Conservation (phyloP, 1,284 basidiomycete species). For the Ustilago loliicola region DNA sequence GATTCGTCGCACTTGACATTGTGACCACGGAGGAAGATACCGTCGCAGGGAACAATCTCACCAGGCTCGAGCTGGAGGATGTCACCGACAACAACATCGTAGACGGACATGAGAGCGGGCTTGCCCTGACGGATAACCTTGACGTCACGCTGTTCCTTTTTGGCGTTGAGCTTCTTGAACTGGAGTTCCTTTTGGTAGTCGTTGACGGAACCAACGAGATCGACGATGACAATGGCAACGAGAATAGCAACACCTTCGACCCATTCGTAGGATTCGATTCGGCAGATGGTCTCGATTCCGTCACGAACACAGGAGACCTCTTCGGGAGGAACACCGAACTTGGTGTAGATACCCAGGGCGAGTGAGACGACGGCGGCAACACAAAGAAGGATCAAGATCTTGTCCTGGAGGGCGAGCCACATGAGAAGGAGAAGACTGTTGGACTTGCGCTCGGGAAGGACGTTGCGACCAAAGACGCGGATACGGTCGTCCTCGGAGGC, state of each 20-base stretch:
- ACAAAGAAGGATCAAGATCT: slow-evolving; percentile 88
- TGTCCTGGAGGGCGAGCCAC: slow-evolving; percentile 95
- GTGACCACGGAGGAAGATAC: slow-evolving; percentile 90
- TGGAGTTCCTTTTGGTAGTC: slow-evolving; percentile 98
- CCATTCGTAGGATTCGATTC: slow-evolving; percentile 79
- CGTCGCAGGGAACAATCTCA: slow-evolving; percentile 95
- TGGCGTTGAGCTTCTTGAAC: slow-evolving; percentile 90
- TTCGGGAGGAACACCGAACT: slow-evolving; percentile 78
- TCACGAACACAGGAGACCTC: slow-evolving; percentile 72
- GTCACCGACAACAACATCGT: slow-evolving; percentile 94
- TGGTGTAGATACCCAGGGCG: slow-evolving; percentile 92
- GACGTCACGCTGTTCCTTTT: slow-evolving; percentile 93
- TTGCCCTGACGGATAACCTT: slow-evolving; percentile 89
- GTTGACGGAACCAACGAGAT: slow-evolving; percentile 82
- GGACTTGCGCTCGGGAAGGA: slow-evolving; percentile 81
- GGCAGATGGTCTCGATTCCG: slow-evolving; percentile 56
- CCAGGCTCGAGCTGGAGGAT: slow-evolving; percentile 92
- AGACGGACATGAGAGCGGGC: slow-evolving; percentile 82
- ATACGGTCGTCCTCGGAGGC: slow-evolving; percentile 57
- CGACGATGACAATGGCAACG: slow-evolving; percentile 79
- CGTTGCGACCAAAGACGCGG: slow-evolving; percentile 83
- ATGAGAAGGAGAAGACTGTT: slow-evolving; percentile 88
- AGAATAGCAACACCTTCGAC: slow-evolving; percentile 98
- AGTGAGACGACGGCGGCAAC: slow-evolving; percentile 93
- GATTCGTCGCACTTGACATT: slow-evolving; percentile 97